These are phyloP conservation scores for Cytospora paraplurivora DNA, from an alignment of 2,329 filamentous ascomycete genomes.

Conservation along the genomic window DNA sequence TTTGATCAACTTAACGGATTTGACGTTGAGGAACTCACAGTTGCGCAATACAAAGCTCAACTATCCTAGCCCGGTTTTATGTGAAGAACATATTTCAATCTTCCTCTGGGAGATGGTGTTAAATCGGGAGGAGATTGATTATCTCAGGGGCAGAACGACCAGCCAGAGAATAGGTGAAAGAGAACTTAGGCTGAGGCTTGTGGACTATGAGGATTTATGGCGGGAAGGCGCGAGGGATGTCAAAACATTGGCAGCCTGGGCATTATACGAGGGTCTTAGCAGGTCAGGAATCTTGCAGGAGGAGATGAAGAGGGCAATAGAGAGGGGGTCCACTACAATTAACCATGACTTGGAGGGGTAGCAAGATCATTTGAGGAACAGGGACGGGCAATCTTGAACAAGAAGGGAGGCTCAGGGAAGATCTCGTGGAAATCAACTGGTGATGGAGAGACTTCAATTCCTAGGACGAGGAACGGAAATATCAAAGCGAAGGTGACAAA, in stretches of 20 bases:
- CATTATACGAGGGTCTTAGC: conserved; percentile 39
- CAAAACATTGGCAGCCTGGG: conserved; percentile 60
- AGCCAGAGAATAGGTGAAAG: conserved; percentile 60
- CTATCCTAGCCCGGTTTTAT: conserved; percentile 60
- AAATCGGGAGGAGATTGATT: conserved; percentile 50
- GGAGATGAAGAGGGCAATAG: background rate
- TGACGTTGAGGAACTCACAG: conserved; percentile 41
- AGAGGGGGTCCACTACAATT: no score
- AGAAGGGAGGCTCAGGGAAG: no score
- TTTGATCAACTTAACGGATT: conserved; percentile 54
- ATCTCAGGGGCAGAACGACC: conserved; percentile 60
- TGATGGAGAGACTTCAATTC: no score
- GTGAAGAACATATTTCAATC: conserved; percentile 61
- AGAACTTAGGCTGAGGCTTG: conserved; percentile 62
- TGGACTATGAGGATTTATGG: conserved; percentile 59
- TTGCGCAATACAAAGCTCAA: conserved; percentile 42
- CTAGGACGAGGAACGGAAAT: no score
- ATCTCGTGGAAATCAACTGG: no score
- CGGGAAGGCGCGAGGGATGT: conserved; percentile 57
- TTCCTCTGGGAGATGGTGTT: conserved; percentile 59
- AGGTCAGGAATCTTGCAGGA: conserved; percentile 2
- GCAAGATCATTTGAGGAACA: no score
- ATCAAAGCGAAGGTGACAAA: no score
- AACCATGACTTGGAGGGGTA: no score
- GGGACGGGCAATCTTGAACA: no score